These are phyloP conservation scores for Areca catechu DNA, from an alignment of 176 grass and related monocot species.

Conservation along the genomic window DNA sequence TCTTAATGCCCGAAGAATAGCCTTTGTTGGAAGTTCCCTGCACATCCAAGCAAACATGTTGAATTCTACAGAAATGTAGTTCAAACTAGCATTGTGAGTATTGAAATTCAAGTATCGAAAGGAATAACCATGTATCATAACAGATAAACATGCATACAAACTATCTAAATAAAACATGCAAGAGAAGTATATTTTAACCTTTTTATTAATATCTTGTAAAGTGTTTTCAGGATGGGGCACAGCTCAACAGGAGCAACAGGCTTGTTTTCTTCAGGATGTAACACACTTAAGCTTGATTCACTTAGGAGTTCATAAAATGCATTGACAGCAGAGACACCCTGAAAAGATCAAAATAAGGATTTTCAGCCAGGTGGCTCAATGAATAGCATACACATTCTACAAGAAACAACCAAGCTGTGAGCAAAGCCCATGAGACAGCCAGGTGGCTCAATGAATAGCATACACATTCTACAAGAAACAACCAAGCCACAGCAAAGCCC, in stretches of 20 bases:
- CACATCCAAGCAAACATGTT: slow-evolving; percentile 20
- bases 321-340: slow-evolving; percentile 94
- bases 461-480: no score
- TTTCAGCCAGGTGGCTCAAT: no score
- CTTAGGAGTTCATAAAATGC: slow-evolving; percentile 97
- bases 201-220: slow-evolving; percentile 90
- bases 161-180: no score
- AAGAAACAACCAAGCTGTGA: no score
- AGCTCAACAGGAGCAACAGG: slow-evolving; percentile 83
- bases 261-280: slow-evolving; percentile 84
- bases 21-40: slow-evolving; percentile 62
- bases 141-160: no score
- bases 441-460: no score
- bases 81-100: not conserved
- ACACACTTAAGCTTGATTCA: slow-evolving; percentile 82
- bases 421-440: no score
- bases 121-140: not conserved
- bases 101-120: not conserved
- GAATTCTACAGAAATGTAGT: not conserved
- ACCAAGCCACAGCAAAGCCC: no score
- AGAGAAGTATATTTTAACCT: slow-evolving; percentile 32
- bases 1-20: slow-evolving; percentile 92
- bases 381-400: no score
- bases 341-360: slow-evolving; percentile 10
- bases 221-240: slow-evolving; percentile 92